A percentile compares a stretch with the other conserved stretches of the same genome.
These are phyloP conservation scores for Taphrina wiesneri DNA, from an alignment of 1,139 yeast genomes.

Conservation along the genomic window DNA sequence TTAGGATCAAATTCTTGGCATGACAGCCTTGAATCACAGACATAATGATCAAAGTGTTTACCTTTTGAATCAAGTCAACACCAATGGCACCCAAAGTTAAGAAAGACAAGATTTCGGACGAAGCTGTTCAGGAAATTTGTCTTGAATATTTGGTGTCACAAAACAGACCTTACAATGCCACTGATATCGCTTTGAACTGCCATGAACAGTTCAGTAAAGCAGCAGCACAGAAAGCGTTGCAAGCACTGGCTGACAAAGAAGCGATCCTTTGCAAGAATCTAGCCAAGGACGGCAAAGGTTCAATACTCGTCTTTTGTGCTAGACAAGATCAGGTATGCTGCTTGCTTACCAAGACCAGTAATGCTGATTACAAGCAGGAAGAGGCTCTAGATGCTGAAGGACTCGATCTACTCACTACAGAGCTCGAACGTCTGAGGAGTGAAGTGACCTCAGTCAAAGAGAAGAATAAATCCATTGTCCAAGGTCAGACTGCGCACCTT, in stretches of 20 bases:
- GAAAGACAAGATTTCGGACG: constrained; percentile 16
- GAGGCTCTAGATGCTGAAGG: background rate
- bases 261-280: background rate
- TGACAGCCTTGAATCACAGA: no score
- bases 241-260: constrained; percentile 9
- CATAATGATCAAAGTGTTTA: no score
- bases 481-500: background rate
- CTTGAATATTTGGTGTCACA: background rate
- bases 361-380: background rate
- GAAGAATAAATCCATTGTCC: background rate
- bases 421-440: background rate
- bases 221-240: constrained; percentile 12
- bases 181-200: constrained; percentile 6
- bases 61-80: background rate
- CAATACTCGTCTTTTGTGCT: constrained; percentile 9
- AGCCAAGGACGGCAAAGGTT: background rate
- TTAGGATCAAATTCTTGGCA: no score
- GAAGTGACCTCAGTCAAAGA: background rate
- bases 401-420: background rate
- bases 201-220: constrained; percentile 18
- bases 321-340: constrained; percentile 1
- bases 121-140: constrained; percentile 4
- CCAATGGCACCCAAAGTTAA: constrained; percentile 1
- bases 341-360: background rate
- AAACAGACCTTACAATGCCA: constrained; percentile 14